These are phyloP conservation scores for Mortierella sp. DNA, from an alignment of 371 early-diverging fungal species.

Conservation along the genomic window DNA sequence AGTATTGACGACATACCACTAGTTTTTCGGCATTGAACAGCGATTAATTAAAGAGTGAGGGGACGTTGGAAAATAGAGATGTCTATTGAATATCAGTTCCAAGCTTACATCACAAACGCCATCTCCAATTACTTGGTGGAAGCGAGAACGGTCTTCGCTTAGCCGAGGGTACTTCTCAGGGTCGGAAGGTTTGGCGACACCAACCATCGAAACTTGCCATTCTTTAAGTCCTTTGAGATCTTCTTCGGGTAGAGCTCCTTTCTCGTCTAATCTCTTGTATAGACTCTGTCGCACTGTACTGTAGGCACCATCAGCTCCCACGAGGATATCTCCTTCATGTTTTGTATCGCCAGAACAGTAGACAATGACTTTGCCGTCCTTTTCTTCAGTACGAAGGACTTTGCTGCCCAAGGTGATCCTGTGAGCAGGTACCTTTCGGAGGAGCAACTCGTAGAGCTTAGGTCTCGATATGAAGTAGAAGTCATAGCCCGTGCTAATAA, in stretches of 20 bases:
- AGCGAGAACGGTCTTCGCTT: conserved; percentile 7
- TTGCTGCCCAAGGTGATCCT: conserved; percentile 17
- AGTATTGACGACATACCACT: conserved; percentile 18
- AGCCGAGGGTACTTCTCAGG: conserved; percentile 25
- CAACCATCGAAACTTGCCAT: conserved; percentile 16
- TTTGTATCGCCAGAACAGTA: conserved; percentile 13
- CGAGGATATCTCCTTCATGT: conserved; percentile 20
- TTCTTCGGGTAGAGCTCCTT: not conserved
- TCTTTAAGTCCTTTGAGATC: conserved; percentile 17
- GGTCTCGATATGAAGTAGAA: conserved; percentile 17
- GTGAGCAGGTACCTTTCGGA: conserved; percentile 1
- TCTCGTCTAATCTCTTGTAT: conserved; percentile 27
- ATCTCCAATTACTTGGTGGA: conserved; percentile 5
- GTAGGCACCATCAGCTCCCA: conserved; percentile 29
- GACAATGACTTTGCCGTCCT: conserved; percentile 11
- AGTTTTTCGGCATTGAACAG: too few relatives aligned
- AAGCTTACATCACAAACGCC: conserved; percentile 8
- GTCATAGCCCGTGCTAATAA: conserved; percentile 7
- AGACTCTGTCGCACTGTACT: conserved; percentile 20
- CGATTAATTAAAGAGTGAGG: too few relatives aligned
- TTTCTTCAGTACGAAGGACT: conserved; percentile 8
- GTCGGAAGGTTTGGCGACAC: conserved; percentile 12
- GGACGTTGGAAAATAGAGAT: too few relatives aligned
- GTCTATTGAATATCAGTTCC: not conserved
- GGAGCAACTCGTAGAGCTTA: conserved; percentile 11